phyloP scores from a whole-genome alignment of 1,139 yeast species.

The Yamadazyma aaseri region DNA sequence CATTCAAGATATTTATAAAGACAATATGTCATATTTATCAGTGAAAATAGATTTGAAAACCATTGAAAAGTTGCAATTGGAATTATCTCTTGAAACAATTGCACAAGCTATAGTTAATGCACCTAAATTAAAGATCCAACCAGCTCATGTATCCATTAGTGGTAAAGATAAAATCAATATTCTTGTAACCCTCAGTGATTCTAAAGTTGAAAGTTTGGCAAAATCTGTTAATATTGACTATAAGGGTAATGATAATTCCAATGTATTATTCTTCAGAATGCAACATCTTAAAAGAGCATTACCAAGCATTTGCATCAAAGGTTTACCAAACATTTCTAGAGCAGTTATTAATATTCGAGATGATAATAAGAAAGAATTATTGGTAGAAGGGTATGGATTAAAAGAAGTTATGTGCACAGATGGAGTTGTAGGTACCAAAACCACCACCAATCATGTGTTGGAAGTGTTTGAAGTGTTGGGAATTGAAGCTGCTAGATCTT shows the following conservation, averaged over 20 bases:
- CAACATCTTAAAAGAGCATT: conserved; percentile 83
- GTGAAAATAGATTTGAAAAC: conserved; percentile 82
- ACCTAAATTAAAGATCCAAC: conserved; percentile 81
- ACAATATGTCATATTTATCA: conserved; percentile 73
- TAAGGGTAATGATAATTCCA: conserved; percentile 37
- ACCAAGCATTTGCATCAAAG: conserved; percentile 89
- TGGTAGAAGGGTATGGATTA: conserved; percentile 97
- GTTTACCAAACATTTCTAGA: conserved; percentile 84
- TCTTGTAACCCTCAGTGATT: conserved; percentile 61
- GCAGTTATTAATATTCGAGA: conserved; percentile 94
- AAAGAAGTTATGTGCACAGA: conserved; percentile 97
- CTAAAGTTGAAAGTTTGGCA: conserved; percentile 34
- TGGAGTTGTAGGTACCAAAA: conserved; percentile 87
- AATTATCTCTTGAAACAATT: conserved; percentile 80
- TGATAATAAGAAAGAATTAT: conserved; percentile 81
- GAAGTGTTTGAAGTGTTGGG: conserved; percentile 91
- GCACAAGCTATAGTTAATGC: conserved; percentile 80
- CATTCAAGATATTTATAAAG: conserved; percentile 91
- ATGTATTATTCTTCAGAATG: conserved; percentile 80
- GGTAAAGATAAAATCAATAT: conserved; percentile 75
- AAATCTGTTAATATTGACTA: conserved; percentile 25
- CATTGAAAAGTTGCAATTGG: conserved; percentile 86
- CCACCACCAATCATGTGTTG: conserved; percentile 86
- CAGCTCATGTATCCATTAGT: conserved; percentile 67
- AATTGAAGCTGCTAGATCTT: conserved; percentile 94